Percentiles rank a stretch among this genome's conserved stretches.
Conservation (phyloP, 192 early-diverging fungal species). For the Chytriomyces hyalinus region DNA sequence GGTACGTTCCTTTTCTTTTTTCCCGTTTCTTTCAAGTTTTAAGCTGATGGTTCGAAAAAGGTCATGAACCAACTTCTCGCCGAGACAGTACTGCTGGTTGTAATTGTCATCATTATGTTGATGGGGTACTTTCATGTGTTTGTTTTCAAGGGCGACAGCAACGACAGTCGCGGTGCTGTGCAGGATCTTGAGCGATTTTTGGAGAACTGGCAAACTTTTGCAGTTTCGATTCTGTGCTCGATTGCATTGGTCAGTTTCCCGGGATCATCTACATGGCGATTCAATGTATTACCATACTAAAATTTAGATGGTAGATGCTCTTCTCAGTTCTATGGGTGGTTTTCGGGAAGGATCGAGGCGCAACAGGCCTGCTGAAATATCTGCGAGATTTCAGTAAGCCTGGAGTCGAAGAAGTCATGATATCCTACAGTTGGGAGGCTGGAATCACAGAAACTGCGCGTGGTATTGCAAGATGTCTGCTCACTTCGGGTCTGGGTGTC, state of each 20-base stretch:
- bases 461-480: conserved; percentile 7
- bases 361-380: conserved; percentile 22
- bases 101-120: background rate
- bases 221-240: background rate
- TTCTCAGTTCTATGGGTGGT: too few species aligned
- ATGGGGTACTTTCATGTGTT: background rate
- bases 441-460: conserved; percentile 16
- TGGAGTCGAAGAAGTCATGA: conserved; percentile 23
- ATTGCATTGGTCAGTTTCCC: background rate
- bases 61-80: background rate
- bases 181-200: background rate
- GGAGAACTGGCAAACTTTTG: conserved; percentile 2
- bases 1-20: background rate
- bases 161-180: background rate
- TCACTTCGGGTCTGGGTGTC: background rate
- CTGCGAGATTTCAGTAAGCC: conserved; percentile 11
- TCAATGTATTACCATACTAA: background rate
- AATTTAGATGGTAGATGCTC: too few species aligned
- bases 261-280: background rate
- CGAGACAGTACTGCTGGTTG: background rate
- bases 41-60: background rate
- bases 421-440: conserved; percentile 20
- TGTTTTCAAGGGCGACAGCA: background rate
- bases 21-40: background rate
- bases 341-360: too few species aligned